Evolutionary conservation across 1,139 yeast species (phyloP).

Genomic region (Kodamaea fungicola): DNA sequence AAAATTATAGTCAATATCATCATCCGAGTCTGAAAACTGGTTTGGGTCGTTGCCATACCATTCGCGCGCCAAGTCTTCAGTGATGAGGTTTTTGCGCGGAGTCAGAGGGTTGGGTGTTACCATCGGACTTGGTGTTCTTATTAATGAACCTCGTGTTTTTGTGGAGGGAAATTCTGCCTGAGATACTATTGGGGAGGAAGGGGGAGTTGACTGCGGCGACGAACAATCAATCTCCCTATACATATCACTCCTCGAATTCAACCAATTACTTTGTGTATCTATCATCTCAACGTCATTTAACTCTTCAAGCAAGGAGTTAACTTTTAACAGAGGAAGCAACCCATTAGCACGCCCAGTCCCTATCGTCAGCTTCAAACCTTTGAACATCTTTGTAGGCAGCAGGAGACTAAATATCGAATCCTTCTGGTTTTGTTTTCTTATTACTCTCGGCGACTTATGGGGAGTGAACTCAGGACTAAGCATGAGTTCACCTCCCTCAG

Average conservation of each 20-base stretch:
- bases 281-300: constrained; percentile 1
- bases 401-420: constrained; percentile 7
- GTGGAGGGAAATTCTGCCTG: neutral
- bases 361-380: constrained; percentile 8
- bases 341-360: constrained; percentile 10
- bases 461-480: constrained; percentile 11
- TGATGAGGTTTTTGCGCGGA: constrained; percentile 8
- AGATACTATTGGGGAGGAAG: neutral
- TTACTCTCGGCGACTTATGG: constrained; percentile 6
- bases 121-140: neutral
- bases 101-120: constrained; percentile 7
- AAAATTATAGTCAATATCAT: constrained; percentile 7
- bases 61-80: constrained; percentile 8
- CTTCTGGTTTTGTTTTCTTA: constrained; percentile 5
- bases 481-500: constrained; percentile 3
- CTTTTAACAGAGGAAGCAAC: constrained; percentile 8
- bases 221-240: constrained; percentile 8
- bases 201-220: neutral
- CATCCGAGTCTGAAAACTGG: constrained; percentile 12
- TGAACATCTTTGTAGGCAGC: constrained; percentile 8
- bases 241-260: constrained; percentile 1
- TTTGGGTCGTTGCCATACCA: constrained; percentile 10
- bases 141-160: too few species aligned
- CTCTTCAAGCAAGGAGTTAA: constrained; percentile 7
- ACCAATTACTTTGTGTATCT: neutral